Evolutionary conservation across 2,329 filamentous ascomycete genomes (phyloP).

Genomic region (Scopulariopsis brevicaulis): DNA sequence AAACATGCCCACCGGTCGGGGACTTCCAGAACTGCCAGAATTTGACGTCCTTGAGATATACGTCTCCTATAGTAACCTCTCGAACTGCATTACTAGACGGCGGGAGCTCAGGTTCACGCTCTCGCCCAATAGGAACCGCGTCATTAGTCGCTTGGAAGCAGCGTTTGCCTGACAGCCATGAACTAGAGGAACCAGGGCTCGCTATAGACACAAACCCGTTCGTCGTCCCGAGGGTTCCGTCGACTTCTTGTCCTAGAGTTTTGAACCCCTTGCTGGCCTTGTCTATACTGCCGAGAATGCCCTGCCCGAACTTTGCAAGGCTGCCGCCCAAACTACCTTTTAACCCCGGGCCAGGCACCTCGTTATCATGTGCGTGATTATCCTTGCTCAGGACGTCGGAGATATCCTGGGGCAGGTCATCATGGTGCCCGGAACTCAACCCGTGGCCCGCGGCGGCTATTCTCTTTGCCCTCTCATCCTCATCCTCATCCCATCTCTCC

Average conservation of each 20-base stretch:
- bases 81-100: conserved; percentile 39
- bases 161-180: background rate
- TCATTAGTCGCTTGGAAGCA: background rate
- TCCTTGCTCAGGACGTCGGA: conserved; percentile 30
- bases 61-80: conserved; percentile 33
- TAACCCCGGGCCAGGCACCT: conserved; percentile 9
- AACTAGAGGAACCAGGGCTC: conserved; percentile 10
- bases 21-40: conserved; percentile 59
- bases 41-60: conserved; percentile 30
- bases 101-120: background rate
- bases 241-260: conserved; percentile 35
- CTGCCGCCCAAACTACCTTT: conserved; percentile 17
- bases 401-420: conserved; percentile 40
- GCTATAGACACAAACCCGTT: conserved; percentile 36
- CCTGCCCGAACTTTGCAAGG: conserved; percentile 20
- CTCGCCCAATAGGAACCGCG: background rate
- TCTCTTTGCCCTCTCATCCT: conserved; percentile 36
- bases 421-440: conserved; percentile 37
- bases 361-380: conserved; percentile 3
- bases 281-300: conserved; percentile 22
- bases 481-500: conserved; percentile 29
- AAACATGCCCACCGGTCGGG: conserved; percentile 47
- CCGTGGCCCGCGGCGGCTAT: conserved; percentile 39
- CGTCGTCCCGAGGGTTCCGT: conserved; percentile 39
- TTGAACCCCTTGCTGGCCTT: conserved; percentile 33